Conservation (phyloP, 257 asterid genomes). For the Marsdenia floribunda region DNA sequence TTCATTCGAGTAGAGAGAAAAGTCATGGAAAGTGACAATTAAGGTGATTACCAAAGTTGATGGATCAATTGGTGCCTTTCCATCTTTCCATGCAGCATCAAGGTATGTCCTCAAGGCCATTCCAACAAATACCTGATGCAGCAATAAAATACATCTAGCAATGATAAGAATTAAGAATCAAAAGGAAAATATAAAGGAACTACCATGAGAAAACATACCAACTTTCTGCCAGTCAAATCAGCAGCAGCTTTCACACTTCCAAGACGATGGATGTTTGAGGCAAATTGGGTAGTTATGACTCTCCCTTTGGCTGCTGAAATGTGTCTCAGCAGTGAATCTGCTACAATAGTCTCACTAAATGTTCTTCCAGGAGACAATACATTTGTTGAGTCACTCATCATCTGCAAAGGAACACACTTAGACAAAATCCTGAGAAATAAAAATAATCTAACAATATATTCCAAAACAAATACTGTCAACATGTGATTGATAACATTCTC, state of each 20-base stretch:
- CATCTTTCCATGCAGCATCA: conserved; percentile 99
- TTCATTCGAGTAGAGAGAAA: not conserved
- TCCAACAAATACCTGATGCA: conserved; percentile 86
- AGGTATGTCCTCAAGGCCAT: conserved; percentile 98
- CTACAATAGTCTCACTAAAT: conserved; percentile 86
- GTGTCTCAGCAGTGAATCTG: conserved; percentile 75
- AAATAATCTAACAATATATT: too few species aligned
- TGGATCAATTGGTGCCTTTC: conserved; percentile 98
- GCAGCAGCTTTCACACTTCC: conserved; percentile 99
- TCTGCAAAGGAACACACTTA: conserved; percentile 42
- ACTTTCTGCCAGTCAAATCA: conserved; percentile 91
- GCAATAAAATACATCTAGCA: conserved; percentile 16
- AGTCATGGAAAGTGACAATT: not conserved
- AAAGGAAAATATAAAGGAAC: conserved; percentile 9
- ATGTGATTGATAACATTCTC: too few species aligned
- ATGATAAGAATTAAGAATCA: not conserved
- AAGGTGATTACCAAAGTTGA: conserved; percentile 79
- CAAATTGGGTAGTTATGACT: conserved; percentile 94
- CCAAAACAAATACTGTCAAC: too few species aligned
- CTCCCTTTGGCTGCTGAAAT: conserved; percentile 86
- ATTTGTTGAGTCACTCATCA: conserved; percentile 99
- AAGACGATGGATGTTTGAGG: conserved; percentile 96
- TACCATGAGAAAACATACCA: conserved; percentile 49
- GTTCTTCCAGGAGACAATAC: conserved; percentile 98
- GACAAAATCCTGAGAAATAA: not conserved